Base-by-base conservation (phyloP, 305 asterid species). In the Euphrasia arctica region DNA sequence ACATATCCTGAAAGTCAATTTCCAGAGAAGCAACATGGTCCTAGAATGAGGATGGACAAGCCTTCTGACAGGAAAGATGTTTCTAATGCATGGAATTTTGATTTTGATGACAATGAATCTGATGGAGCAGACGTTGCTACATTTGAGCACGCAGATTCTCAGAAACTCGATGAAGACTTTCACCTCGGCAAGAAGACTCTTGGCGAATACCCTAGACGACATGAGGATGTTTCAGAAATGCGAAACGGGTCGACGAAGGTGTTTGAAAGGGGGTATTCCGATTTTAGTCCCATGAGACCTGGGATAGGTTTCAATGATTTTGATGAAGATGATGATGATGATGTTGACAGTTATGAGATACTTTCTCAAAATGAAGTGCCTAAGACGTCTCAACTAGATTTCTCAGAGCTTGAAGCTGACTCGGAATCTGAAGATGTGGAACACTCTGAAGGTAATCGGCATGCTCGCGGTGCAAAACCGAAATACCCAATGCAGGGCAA, bases 71-170 rank as follows among this genome's bases (percentile, higher is more conserved):
- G 85, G 69, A 77, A 54, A 4, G 59, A 54, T 54, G 59, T 54
- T 28, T 22, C 98, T 52, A 81, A 79, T 69, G 95, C 97, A 28
- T 92, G 98, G 97, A 92, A 92, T 74, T 92, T 92, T 66, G 95
- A 92, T 75, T 92, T 92, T 73, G 98, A 92, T 58, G 98, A 92
- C 68, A 82, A 92, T 71, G 98, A 89, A 74, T 92, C 98, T n/a
- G 98, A 89, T 77, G 98, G 98, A 42, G 97, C 98, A 25, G 98
- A 89, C 69, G 86, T 92, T 69, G 96, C 97, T 74, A 77, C 96
- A 52, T 92, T 92, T 49, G 98, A 92, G 82, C 65, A 78, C 79
- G 98, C 96, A 64, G 98, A 92, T 85, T 82, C 97, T 61, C 76
- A 31, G 66, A 87, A 71, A 77, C 56, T 66, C 64, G 79, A 74